Percentiles rank a stretch among this genome's conserved stretches.
Evolutionary conservation across 768 basidiomycete species (phyloP).

Genomic region (Podaxis mareebaensis): DNA sequence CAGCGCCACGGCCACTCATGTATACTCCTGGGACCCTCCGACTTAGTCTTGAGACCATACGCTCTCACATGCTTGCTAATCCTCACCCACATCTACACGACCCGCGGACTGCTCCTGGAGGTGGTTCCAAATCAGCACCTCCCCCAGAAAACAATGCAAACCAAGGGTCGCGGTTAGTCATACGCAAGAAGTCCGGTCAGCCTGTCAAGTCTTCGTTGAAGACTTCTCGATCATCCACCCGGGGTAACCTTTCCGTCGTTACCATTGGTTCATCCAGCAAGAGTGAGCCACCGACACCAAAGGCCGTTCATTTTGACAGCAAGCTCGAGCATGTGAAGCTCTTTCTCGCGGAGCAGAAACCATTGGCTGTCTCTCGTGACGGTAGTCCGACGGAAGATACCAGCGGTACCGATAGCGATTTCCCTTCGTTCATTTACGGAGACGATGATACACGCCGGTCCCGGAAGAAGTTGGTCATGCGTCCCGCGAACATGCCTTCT

Average conservation of each 20-base stretch:
- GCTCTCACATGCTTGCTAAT: conserved; percentile 15
- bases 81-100: conserved; percentile 16
- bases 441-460: conserved; percentile 28
- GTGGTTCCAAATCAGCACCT: conserved; percentile 26
- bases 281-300: conserved; percentile 83
- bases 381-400: conserved; percentile 87
- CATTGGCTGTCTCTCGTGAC: conserved; percentile 87
- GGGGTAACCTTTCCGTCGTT: conserved; percentile 52
- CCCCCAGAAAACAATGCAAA: conserved; percentile 23
- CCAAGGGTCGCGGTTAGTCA: conserved; percentile 42
- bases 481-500: conserved; percentile 67
- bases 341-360: conserved; percentile 94
- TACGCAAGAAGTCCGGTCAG: conserved; percentile 94
- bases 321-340: conserved; percentile 93
- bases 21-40: conserved; percentile 43
- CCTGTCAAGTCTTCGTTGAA: conserved; percentile 92
- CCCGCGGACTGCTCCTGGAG: conserved; percentile 30
- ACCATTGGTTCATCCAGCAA: conserved; percentile 50
- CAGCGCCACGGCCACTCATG: conserved; percentile 31
- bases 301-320: conserved; percentile 91
- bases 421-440: conserved; percentile 69
- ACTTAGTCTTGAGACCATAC: conserved; percentile 25
- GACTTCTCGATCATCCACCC: conserved; percentile 53
- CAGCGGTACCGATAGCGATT: conserved; percentile 77
- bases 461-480: conserved; percentile 53